Conservation (phyloP, 1,139 yeast genomes). For the Scheffersomyces illinoinensis region DNA sequence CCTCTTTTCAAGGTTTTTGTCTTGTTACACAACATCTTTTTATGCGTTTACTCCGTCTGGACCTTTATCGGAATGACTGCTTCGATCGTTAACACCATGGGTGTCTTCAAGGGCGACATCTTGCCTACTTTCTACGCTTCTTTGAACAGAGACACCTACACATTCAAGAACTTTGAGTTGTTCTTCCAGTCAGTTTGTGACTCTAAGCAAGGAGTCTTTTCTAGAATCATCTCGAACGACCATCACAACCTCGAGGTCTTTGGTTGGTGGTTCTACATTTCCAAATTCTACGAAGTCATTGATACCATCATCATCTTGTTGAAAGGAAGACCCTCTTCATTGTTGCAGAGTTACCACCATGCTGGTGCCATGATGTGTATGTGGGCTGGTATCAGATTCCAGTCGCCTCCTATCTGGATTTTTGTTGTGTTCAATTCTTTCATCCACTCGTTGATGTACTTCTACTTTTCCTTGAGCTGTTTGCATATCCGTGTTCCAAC, state of each 20-base stretch:
- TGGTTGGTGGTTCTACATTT: constrained; percentile 69
- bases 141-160: constrained; percentile 12
- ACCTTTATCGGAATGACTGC: constrained; percentile 67
- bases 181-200: constrained; percentile 69
- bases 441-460: constrained; percentile 76
- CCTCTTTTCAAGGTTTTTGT: constrained; percentile 55
- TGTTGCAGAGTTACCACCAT: constrained; percentile 76
- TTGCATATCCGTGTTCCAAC: constrained; percentile 61
- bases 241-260: constrained; percentile 54
- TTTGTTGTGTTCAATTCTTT: constrained; percentile 79
- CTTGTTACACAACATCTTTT: constrained; percentile 59
- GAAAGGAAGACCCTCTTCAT: constrained; percentile 68
- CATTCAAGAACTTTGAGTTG: constrained; percentile 21
- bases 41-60: constrained; percentile 71
- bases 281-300: constrained; percentile 72
- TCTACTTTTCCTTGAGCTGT: constrained; percentile 66
- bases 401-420: constrained; percentile 79
- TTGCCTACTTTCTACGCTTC: constrained; percentile 17
- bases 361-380: constrained; percentile 82
- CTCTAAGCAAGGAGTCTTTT: constrained; percentile 60
- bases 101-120: constrained; percentile 23
- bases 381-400: constrained; percentile 78
- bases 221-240: constrained; percentile 19
- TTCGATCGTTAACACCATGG: constrained; percentile 45
- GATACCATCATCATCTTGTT: constrained; percentile 69